phyloP scores from a whole-genome alignment of 495 filamentous ascomycete species.

The Lepraria neglecta region DNA sequence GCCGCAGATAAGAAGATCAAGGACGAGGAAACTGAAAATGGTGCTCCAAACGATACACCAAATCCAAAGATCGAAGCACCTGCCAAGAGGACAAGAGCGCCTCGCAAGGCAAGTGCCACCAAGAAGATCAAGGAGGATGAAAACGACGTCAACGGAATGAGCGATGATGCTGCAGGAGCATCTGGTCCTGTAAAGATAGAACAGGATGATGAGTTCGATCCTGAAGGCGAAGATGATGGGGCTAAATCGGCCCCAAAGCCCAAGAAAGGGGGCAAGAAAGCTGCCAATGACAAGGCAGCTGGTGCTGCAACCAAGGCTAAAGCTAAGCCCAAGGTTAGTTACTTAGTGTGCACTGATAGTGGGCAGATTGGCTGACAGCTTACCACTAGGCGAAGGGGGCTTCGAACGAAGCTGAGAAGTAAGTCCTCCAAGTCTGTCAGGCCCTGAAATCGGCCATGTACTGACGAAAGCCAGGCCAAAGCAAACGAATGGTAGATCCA shows the following conservation, averaged over 20 bases:
- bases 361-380: background rate
- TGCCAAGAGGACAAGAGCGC: background rate
- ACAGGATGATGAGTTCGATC: background rate
- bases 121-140: conserved; percentile 6
- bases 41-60: background rate
- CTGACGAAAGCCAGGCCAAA: conserved; percentile 5
- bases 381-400: background rate
- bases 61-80: background rate
- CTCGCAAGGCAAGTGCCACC: conserved; percentile 9
- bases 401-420: conserved; percentile 1
- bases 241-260: conserved; percentile 10
- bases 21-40: conserved; percentile 11
- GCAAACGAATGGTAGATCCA: conserved; percentile 5
- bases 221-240: background rate
- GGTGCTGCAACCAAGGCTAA: background rate
- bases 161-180: conserved; percentile 4
- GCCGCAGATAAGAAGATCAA: conserved; percentile 14
- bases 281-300: conserved; percentile 2
- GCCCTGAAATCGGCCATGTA: background rate
- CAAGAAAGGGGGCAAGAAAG: conserved; percentile 26
- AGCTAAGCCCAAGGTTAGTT: conserved; percentile 6
- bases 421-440: background rate
- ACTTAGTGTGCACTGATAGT: background rate
- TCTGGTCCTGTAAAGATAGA: background rate
- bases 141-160: background rate